Percentiles rank a stretch among this genome's conserved stretches.
Evolutionary conservation across 1,139 yeast species (phyloP).

Genomic region (Taphrina communis): DNA sequence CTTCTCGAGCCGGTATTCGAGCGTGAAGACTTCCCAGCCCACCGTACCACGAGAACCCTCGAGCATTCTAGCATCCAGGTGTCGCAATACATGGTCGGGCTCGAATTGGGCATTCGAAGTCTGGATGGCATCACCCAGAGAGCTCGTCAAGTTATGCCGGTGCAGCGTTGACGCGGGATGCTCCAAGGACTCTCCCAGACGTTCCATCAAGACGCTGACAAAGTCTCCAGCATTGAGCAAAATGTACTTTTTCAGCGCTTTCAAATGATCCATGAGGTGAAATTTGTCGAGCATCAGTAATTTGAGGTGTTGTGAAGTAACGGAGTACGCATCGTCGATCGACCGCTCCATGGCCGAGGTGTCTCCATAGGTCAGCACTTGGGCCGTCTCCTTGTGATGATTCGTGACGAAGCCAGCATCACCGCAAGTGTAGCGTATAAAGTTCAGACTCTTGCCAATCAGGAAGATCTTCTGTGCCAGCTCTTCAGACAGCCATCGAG

Average conservation of each 20-base stretch:
- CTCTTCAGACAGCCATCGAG: constrained; percentile 61
- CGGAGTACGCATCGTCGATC: constrained; percentile 62
- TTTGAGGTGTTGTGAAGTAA: constrained; percentile 63
- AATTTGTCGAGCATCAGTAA: constrained; percentile 59
- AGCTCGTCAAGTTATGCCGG: constrained; percentile 68
- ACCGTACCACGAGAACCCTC: constrained; percentile 67
- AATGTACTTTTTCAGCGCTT: constrained; percentile 68
- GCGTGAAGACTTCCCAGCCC: constrained; percentile 89
- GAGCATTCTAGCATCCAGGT: constrained; percentile 81
- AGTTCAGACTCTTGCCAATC: constrained; percentile 78
- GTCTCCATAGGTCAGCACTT: constrained; percentile 44
- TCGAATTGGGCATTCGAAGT: constrained; percentile 65
- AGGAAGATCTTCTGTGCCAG: constrained; percentile 67
- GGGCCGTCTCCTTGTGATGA: constrained; percentile 51
- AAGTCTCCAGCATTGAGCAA: constrained; percentile 80
- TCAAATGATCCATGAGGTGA: constrained; percentile 62
- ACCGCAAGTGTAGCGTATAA: constrained; percentile 67
- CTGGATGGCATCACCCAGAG: constrained; percentile 70
- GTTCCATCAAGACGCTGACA: constrained; percentile 65
- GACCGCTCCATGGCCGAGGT: constrained; percentile 55
- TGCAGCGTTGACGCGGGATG: constrained; percentile 69
- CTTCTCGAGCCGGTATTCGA: constrained; percentile 74
- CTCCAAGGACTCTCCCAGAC: constrained; percentile 62
- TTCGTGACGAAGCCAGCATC: constrained; percentile 65
- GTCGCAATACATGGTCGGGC: constrained; percentile 55